These are phyloP conservation scores for Alisma plantagoaquatica DNA, from an alignment of 106 monocot genomes.

Conservation along the genomic window DNA sequence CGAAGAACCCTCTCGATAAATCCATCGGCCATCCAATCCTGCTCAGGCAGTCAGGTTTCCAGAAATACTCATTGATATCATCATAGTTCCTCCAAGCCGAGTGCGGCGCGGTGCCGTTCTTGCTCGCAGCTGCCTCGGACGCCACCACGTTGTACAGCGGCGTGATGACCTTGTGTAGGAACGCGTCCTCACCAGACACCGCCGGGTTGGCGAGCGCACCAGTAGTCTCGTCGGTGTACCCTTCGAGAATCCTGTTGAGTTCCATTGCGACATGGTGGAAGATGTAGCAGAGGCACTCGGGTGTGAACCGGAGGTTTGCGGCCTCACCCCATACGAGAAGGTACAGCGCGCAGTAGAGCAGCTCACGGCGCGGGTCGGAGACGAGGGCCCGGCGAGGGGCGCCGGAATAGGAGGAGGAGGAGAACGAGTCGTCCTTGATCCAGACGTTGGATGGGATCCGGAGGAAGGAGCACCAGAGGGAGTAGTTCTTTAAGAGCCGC, in stretches of 20 bases:
- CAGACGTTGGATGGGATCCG: constrained; percentile 49
- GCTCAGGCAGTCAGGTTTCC: constrained; percentile 48
- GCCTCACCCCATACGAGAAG: constrained; percentile 90
- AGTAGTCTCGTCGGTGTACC: constrained; percentile 43
- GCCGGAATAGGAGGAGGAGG: neutral
- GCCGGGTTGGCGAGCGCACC: constrained; percentile 43
- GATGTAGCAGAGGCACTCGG: constrained; percentile 83
- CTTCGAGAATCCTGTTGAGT: constrained; percentile 69
- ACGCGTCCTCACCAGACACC: constrained; percentile 55
- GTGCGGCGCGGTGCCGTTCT: constrained; percentile 60
- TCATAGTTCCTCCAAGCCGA: constrained; percentile 81
- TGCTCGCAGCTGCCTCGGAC: constrained; percentile 49
- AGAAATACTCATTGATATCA: constrained; percentile 88
- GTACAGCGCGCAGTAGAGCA: constrained; percentile 65
- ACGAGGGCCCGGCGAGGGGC: constrained; percentile 18
- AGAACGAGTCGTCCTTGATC: too few species aligned
- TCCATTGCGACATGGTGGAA: constrained; percentile 83
- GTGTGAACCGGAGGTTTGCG: constrained; percentile 70
- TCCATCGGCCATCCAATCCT: constrained; percentile 66
- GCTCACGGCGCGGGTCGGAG: constrained; percentile 37
- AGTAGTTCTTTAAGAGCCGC: constrained; percentile 81
- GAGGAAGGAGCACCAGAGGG: constrained; percentile 81
- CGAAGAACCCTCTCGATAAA: constrained; percentile 53
- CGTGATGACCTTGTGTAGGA: constrained; percentile 44
- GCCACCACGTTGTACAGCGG: constrained; percentile 50